Percentiles rank a stretch among this genome's conserved stretches.
These are phyloP conservation scores for Saprolegnia diclina DNA, from an alignment of 352 stramenopile species.

Conservation along the genomic window DNA sequence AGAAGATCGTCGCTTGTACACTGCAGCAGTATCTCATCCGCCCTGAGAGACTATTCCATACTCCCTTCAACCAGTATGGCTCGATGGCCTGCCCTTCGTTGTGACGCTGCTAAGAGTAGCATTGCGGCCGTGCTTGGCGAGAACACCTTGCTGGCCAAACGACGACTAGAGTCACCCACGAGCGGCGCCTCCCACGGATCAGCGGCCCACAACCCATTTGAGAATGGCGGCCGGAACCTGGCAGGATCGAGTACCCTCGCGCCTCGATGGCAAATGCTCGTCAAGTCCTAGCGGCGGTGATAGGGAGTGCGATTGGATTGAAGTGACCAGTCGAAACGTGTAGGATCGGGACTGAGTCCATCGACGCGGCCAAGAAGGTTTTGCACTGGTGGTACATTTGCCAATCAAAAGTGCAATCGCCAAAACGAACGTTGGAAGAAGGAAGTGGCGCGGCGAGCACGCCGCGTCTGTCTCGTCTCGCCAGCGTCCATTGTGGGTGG, in stretches of 20 bases:
- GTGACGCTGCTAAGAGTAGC: too few relatives aligned
- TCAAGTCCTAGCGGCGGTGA: background rate
- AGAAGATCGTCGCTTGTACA: too few relatives aligned
- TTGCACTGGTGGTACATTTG: conserved; percentile 1
- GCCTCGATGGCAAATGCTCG: background rate
- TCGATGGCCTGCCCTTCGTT: too few relatives aligned
- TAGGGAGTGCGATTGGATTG: conserved; percentile 2
- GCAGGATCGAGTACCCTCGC: background rate
- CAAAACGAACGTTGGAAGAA: conserved; percentile 11
- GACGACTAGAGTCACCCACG: too few relatives aligned
- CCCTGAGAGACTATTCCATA: too few relatives aligned
- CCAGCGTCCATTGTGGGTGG: conserved; percentile 6
- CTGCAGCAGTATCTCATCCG: too few relatives aligned
- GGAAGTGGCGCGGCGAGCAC: background rate
- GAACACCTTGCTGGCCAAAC: too few relatives aligned
- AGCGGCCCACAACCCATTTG: too few relatives aligned
- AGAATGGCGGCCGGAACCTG: background rate
- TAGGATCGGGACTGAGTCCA: background rate
- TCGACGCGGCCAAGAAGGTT: background rate
- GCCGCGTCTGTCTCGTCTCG: conserved; percentile 5
- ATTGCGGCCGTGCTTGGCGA: too few relatives aligned
- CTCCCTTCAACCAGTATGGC: too few relatives aligned
- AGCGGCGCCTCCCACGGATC: too few relatives aligned
- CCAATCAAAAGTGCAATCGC: conserved; percentile 13
- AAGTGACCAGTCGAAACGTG: conserved; percentile 7